Evolutionary conservation across 2,329 filamentous ascomycete species (phyloP).

Genomic region (Fusarium bactridioides): DNA sequence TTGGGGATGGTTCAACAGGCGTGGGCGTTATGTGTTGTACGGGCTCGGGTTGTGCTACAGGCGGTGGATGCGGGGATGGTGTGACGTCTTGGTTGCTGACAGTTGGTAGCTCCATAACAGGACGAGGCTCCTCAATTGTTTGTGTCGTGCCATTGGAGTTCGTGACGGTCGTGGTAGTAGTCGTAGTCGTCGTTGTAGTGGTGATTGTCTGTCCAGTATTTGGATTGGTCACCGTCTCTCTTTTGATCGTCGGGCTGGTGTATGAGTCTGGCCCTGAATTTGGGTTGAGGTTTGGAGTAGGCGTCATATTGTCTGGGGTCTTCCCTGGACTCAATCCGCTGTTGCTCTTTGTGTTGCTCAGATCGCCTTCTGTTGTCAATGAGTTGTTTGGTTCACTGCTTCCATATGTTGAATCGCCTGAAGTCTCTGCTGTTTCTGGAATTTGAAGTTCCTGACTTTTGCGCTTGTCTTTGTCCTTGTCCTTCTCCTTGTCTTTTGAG

Average conservation of each 20-base stretch:
- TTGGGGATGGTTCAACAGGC: background rate
- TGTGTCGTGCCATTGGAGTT: constrained; percentile 36
- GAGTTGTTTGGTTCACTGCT: constrained; percentile 39
- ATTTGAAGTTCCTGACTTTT: constrained; percentile 15
- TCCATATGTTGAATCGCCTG: constrained; percentile 35
- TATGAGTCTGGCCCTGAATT: constrained; percentile 21
- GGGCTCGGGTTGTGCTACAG: background rate
- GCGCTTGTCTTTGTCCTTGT: constrained; percentile 24
- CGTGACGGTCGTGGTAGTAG: constrained; percentile 42
- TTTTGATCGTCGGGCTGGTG: constrained; percentile 12
- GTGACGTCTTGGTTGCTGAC: constrained; percentile 20
- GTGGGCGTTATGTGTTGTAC: constrained; percentile 6
- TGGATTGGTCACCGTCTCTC: constrained; percentile 24
- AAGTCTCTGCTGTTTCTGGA: constrained; percentile 1
- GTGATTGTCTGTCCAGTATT: constrained; percentile 39
- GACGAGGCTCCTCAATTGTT: constrained; percentile 32
- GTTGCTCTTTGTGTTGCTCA: constrained; percentile 15
- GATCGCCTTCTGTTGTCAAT: constrained; percentile 31
- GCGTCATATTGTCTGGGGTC: constrained; percentile 1
- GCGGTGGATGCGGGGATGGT: background rate
- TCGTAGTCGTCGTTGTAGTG: constrained; percentile 34
- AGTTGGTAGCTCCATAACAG: constrained; percentile 27
- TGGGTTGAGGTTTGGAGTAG: background rate
- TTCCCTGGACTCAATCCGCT: constrained; percentile 7
- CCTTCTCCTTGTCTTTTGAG: constrained; percentile 33